These are phyloP conservation scores for Mycena polygramma DNA, from an alignment of 768 basidiomycete species.

Conservation along the genomic window DNA sequence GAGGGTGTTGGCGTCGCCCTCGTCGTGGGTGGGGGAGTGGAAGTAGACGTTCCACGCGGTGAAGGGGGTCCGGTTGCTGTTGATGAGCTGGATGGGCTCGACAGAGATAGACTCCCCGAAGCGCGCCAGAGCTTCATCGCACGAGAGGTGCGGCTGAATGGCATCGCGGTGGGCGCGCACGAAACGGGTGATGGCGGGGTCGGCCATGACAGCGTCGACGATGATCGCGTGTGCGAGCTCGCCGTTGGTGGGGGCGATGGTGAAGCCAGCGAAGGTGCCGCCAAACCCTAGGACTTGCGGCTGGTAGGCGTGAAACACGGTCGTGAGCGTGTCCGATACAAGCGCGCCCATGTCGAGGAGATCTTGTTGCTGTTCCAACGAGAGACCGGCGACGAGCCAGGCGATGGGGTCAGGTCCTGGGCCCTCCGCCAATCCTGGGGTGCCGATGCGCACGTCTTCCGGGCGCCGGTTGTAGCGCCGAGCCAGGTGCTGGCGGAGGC, in stretches of 20 bases:
- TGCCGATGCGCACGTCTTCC: too few relatives aligned
- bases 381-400: too few relatives aligned
- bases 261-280: conserved; percentile 1
- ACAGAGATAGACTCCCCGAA: not conserved
- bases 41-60: conserved; percentile 16
- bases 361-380: too few relatives aligned
- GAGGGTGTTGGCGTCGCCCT: not conserved
- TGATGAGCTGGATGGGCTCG: not conserved
- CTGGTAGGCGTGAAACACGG: not conserved
- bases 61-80: not conserved
- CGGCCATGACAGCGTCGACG: not conserved
- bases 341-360: too few relatives aligned
- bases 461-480: too few relatives aligned
- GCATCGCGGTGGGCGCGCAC: conserved; percentile 11
- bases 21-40: not conserved
- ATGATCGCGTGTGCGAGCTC: not conserved
- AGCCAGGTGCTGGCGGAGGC: conserved; percentile 13
- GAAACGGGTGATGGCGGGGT: not conserved
- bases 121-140: not conserved
- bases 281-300: not conserved
- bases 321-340: too few relatives aligned
- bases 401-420: too few relatives aligned
- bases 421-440: too few relatives aligned
- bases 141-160: not conserved
- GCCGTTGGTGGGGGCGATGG: not conserved